Evolutionary conservation across 345 rosid species (phyloP).

Genomic region (Lepidium sativum): DNA sequence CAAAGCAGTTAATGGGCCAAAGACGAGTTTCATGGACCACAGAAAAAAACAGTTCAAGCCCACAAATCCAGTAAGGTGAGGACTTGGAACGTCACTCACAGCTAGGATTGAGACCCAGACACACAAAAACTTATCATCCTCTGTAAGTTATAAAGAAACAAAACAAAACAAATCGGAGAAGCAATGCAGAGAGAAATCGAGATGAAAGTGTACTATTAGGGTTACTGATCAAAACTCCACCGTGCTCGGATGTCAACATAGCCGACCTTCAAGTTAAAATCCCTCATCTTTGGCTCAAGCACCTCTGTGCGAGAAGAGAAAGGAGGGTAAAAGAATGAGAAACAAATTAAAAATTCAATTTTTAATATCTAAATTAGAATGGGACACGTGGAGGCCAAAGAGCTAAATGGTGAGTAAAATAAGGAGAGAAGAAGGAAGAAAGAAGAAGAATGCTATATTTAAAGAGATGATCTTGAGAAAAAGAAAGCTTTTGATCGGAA

Average conservation of each 20-base stretch:
- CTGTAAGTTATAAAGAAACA: neutral
- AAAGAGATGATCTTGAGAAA: neutral
- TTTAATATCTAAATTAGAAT: neutral
- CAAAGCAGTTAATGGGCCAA: too few relatives aligned
- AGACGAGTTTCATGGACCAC: too few relatives aligned
- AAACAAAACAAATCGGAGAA: too few relatives aligned
- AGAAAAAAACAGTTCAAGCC: too few relatives aligned
- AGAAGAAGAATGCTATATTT: slow-evolving; percentile 8
- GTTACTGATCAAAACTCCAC: slow-evolving; percentile 4
- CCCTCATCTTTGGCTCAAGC: slow-evolving; percentile 4
- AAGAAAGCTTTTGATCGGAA: slow-evolving; percentile 16
- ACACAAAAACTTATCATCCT: neutral
- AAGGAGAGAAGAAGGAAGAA: slow-evolving; percentile 22
- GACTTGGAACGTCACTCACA: too few relatives aligned
- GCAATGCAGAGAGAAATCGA: neutral
- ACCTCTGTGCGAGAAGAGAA: neutral
- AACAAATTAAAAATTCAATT: neutral
- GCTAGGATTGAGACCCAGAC: neutral
- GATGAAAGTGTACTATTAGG: slow-evolving; percentile 8
- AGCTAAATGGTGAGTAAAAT: slow-evolving; percentile 8
- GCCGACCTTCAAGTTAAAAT: neutral
- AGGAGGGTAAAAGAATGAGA: neutral
- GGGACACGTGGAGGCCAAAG: slow-evolving; percentile 19
- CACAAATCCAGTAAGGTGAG: too few relatives aligned
- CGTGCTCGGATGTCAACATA: neutral